These are phyloP conservation scores for Ustilago cynodontis DNA, from an alignment of 1,284 basidiomycete genomes.

Conservation along the genomic window DNA sequence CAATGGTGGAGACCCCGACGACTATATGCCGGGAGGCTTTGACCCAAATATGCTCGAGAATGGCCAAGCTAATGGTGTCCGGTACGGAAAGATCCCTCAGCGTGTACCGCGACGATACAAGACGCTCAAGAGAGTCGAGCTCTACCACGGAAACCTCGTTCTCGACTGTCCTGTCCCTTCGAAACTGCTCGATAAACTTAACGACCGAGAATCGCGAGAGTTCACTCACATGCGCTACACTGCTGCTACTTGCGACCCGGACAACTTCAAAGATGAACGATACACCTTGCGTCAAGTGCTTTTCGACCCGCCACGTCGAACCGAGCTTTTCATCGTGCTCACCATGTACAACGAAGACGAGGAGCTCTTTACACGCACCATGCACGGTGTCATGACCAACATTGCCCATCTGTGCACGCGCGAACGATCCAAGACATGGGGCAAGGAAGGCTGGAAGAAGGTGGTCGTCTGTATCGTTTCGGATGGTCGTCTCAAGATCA, in stretches of 20 bases:
- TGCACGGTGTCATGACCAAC: conserved; percentile 69
- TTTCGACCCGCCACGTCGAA: conserved; percentile 64
- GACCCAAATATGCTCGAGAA: conserved; percentile 56
- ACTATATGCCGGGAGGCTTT: conserved; percentile 61
- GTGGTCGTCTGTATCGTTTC: conserved; percentile 79
- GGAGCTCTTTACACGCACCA: conserved; percentile 62
- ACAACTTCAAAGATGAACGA: conserved; percentile 81
- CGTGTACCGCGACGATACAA: conserved; percentile 66
- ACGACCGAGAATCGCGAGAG: conserved; percentile 83
- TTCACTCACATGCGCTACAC: conserved; percentile 78
- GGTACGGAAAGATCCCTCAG: conserved; percentile 64
- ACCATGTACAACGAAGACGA: conserved; percentile 68
- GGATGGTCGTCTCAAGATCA: conserved; percentile 90
- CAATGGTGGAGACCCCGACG: conserved; percentile 23
- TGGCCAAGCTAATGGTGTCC: conserved; percentile 51
- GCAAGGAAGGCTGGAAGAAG: conserved; percentile 96
- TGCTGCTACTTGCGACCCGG: conserved; percentile 74
- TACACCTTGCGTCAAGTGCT: conserved; percentile 66
- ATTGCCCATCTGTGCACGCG: conserved; percentile 79
- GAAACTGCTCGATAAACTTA: conserved; percentile 74
- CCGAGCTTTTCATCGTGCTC: conserved; percentile 67
- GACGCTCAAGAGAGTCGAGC: conserved; percentile 65
- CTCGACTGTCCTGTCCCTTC: conserved; percentile 67
- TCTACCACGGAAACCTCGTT: conserved; percentile 67
- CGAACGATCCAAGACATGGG: conserved; percentile 90